Evolutionary conservation across 2,329 filamentous ascomycete species (phyloP).

Genomic region (Stagonosporopsis cucurbitacearum): DNA sequence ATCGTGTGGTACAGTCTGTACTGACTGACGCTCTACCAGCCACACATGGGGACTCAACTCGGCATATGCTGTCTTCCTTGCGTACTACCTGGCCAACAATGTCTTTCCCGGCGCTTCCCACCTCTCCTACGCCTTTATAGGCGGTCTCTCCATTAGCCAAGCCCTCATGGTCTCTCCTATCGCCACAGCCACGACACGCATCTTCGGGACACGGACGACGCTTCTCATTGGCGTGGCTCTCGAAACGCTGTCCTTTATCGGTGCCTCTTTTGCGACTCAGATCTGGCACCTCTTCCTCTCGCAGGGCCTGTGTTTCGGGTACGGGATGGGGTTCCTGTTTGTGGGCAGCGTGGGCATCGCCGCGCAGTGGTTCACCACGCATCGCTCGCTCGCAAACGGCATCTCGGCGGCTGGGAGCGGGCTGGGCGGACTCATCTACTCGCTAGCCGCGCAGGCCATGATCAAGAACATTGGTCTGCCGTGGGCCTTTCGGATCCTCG

Average conservation of each 20-base stretch:
- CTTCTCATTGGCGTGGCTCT: conserved; percentile 70
- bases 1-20: background rate
- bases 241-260: conserved; percentile 69
- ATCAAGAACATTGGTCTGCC: conserved; percentile 67
- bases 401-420: conserved; percentile 73
- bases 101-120: conserved; percentile 68
- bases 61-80: conserved; percentile 75
- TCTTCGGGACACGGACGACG: conserved; percentile 68
- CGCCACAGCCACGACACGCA: conserved; percentile 66
- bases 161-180: conserved; percentile 73
- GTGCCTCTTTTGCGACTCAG: conserved; percentile 70
- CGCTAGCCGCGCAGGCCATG: conserved; percentile 71
- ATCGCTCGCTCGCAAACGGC: conserved; percentile 72
- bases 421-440: conserved; percentile 75
- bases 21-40: conserved; percentile 45
- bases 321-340: conserved; percentile 79
- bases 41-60: conserved; percentile 80
- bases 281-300: conserved; percentile 80
- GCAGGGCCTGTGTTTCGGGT: conserved; percentile 78
- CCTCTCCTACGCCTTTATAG: conserved; percentile 79
- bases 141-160: conserved; percentile 69
- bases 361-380: conserved; percentile 76
- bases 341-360: conserved; percentile 71
- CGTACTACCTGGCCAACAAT: conserved; percentile 69
- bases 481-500: conserved; percentile 72